Base-by-base conservation (phyloP, 306 rosid genomes). In the Corylus americana region DNA sequence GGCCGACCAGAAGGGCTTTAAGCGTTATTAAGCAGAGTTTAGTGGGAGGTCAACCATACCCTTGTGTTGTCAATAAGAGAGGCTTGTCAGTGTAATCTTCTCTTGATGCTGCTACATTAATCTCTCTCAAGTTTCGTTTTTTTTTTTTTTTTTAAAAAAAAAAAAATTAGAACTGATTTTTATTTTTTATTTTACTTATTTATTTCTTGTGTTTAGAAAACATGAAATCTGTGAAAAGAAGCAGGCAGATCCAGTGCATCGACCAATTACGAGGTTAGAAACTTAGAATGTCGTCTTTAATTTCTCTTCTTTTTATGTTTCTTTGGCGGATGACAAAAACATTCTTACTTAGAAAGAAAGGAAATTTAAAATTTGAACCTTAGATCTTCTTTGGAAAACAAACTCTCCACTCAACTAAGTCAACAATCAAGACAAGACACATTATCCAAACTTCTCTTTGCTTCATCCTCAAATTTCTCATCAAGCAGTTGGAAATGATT, bases 41-140 rank as follows among this genome's bases (percentile, higher is more conserved):
- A 81, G 87, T 78, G 61, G 90, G 82, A 75, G 85, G 84, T 55
- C 87, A 91, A 79, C 79, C 84, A 12, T 90, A 91, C 78, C 95
- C 97, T 39, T 91, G 97, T 76, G 96, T 92, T 59, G 91, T 95
- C 80, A 91, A 90, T 89, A 95, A 95, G 87, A 91, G 99, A 81
- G 85, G 79, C 3, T 78, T 90, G 67, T 14, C 92, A 54, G 95
- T 84, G 99, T 93, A 93, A 87, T 71, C 78, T 39, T 82, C 68
- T 42, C 68, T 42, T 62, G 25, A 17, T 0, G 4, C 39, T n/a
- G 50, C 11, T 42, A 42, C 45, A 42, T 5, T 5, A 42, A 37
- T 29, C 59, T 5, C 3, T 27, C 20, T 45, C 27, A 59, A 22
- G 4, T 57, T 80, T 50, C 12, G 42, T 68, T 45, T 57, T 0